phyloP scores from a whole-genome alignment of 495 filamentous ascomycete genomes.

The Podospora comata region DNA sequence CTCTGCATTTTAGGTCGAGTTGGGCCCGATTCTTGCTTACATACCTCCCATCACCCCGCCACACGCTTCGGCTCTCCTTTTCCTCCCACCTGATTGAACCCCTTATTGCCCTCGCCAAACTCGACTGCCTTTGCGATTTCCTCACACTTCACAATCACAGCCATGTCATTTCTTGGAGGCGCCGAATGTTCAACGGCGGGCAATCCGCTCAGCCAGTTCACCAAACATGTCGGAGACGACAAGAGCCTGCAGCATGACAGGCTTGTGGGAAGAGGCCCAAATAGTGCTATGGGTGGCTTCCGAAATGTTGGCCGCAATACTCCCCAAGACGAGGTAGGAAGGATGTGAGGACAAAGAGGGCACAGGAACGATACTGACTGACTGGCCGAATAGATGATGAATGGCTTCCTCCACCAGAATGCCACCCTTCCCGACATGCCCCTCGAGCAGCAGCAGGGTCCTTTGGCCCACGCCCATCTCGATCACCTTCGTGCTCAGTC shows the following conservation, averaged over 20 bases:
- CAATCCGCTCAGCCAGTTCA: constrained; percentile 94
- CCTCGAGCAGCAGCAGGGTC: constrained; percentile 36
- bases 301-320: constrained; percentile 39
- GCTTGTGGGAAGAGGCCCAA: constrained; percentile 67
- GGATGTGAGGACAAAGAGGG: not conserved
- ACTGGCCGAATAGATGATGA: constrained; percentile 68
- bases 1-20: not conserved
- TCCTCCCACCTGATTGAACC: not conserved
- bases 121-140: not conserved
- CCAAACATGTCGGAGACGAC: constrained; percentile 91
- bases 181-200: constrained; percentile 95
- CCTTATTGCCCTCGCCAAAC: not conserved
- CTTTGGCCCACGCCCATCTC: constrained; percentile 40
- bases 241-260: constrained; percentile 90
- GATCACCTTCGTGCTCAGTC: constrained; percentile 33
- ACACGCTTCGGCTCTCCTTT: not conserved
- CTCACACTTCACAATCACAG: constrained; percentile 6
- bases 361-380: not conserved
- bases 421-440: constrained; percentile 43
- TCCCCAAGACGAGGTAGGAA: constrained; percentile 47
- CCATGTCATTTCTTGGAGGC: constrained; percentile 91
- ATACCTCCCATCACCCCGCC: not conserved
- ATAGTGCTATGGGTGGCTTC: constrained; percentile 41
- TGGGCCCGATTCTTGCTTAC: not conserved
- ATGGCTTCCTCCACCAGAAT: constrained; percentile 81